Evolutionary conservation across 2,329 filamentous ascomycete genomes (phyloP), one percentile per base, ranked within the genome.

Genomic region (Nigrograna mackinnonii): DNA sequence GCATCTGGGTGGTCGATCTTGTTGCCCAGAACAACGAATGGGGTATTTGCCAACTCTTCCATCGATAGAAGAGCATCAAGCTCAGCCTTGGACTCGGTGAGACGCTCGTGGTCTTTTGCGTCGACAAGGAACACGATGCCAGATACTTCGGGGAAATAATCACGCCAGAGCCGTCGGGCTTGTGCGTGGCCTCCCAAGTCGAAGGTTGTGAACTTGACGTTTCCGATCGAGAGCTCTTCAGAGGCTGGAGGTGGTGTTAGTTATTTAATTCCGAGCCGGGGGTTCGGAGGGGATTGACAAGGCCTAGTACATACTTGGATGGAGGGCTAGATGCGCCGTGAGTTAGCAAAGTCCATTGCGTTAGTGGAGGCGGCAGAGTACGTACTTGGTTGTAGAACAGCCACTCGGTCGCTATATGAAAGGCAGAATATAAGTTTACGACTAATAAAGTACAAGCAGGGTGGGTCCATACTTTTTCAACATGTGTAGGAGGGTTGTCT

Each of bases 1-100:
- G 94, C 94, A 58, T 95, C 88, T 40, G 91, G 91, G 77, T 97
- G 91, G 72, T 99, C 94, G 71, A 99, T 99, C 84, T 99, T 99
- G 84, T 99, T 99, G 60, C 94, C 94, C 52, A 99, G 83, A 59
- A 99, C 84, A 49, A 97, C 83, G 72, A 97, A 97, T 41, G 94
- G 94, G 6, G 96, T 94, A 79, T 95, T 96, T 69, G 84, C 78
- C 28, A 99, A 83, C 69, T 97, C 92, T 76, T 99, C 94, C 92
- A 99, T 96, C 50, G 89, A 85, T 57, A 99, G 82, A 39, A 97
- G 87, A 6, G 70, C 91, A 67, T 99, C 94, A 50, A 99, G 87
- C 78, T 99, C 94, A 61, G 88, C 92, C 79, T 97, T 97, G 66
- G 91, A 88, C 78, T 99, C 94, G 62, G 80, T 71, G 70, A 99